Percentiles rank a stretch among this genome's conserved stretches.
Conservation (phyloP, 2,329 filamentous ascomycete species). For the Aotearoamyces nothofagi region DNA sequence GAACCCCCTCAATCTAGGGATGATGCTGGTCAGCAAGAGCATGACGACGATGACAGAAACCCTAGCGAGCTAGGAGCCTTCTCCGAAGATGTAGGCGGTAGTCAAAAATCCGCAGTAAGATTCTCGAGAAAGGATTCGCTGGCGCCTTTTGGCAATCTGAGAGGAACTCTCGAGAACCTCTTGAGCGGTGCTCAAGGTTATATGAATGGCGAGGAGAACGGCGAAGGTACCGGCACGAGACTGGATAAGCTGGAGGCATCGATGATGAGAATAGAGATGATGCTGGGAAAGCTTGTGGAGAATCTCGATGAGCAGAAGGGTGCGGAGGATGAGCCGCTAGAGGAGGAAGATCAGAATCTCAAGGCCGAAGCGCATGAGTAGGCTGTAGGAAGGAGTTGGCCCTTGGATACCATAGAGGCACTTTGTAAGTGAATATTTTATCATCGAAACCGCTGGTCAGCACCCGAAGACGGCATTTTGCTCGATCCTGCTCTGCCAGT, state of each 20-base stretch:
- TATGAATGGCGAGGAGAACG: background rate
- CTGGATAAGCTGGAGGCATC: background rate
- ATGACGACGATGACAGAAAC: background rate
- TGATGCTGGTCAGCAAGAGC: slow-evolving; percentile 6
- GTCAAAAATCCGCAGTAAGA: background rate
- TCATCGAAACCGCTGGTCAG: too few species aligned
- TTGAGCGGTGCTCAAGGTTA: background rate
- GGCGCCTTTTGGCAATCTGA: background rate
- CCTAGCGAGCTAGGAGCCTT: background rate
- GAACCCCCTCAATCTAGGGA: slow-evolving; percentile 14
- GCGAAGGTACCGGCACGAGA: background rate
- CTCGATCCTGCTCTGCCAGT: too few species aligned
- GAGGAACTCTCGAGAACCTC: too few species aligned
- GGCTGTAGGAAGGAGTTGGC: too few species aligned
- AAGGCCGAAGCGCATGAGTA: background rate
- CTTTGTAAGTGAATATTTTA: too few species aligned
- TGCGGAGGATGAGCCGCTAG: background rate
- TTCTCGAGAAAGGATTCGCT: background rate
- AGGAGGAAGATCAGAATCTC: background rate
- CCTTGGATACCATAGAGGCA: too few species aligned
- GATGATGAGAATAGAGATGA: background rate
- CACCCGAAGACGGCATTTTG: too few species aligned
- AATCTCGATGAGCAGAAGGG: background rate
- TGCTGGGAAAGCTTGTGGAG: background rate
- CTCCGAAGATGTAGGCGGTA: background rate